Evolutionary conservation across 345 rosid genomes (phyloP), one percentile per base, ranked within the genome.

Genomic region (Xanthoceras sorbifolium): DNA sequence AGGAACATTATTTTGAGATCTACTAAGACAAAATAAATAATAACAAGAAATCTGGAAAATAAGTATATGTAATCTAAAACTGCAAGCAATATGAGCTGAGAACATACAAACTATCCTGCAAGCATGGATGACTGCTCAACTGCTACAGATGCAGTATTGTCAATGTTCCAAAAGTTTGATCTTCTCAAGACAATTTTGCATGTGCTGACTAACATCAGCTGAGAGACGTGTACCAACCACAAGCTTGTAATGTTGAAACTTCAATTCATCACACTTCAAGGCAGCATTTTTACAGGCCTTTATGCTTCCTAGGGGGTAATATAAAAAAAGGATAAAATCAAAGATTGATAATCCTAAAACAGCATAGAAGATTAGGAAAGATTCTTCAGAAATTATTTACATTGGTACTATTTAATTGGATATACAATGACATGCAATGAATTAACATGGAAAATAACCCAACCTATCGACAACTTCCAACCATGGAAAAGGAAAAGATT

Each of bases 191-290:
- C 85, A 87, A 77, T 73, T 85, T 14, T 85, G 90, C 93, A 89
- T 89, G 73, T 84, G 86, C 76, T 85, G 89, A 69, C 55, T 48
- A 68, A 79, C 89, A 23, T 87, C 93, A 2, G 85, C 85, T 2
- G 93, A 85, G 77, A 86, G 81, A 14, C 42, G 71, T 10, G 81
- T 78, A 15, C 94, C 84, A 29, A 32, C 82, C 4, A 68, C 72
- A 34, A 90, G 89, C 81, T 83, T 90, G 84, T 86, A 77, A 34
- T 90, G 94, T 75, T 90, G 90, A 71, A 92, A 93, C 73, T 93
- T 95, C 48, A 77, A 74, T 36, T 85, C 90, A n/a, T 93, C 99
- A 66, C 92, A 93, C 86, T 91, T 90, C 85, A 90, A 75, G 0
- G 93, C 96, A 23, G 87, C 85, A 14, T 69, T 84, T 85, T 75